Percentiles rank a stretch among this genome's conserved stretches.
Evolutionary conservation across 805 yeast species (phyloP).

Genomic region (Lachancea dasiensis): DNA sequence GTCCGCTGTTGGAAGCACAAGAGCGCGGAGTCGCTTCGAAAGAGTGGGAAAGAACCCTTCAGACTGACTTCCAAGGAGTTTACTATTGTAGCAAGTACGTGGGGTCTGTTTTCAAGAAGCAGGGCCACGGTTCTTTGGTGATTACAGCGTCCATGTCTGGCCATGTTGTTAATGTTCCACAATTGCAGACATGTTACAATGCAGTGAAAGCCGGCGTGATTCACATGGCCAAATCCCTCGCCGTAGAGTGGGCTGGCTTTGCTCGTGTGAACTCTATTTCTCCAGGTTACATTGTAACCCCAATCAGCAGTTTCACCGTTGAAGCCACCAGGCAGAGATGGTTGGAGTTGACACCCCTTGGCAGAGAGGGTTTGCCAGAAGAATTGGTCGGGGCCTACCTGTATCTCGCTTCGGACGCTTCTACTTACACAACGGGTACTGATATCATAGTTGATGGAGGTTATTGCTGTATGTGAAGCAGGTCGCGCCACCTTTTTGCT

Average conservation of each 20-base stretch:
- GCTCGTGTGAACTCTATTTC: slow-evolving; percentile 80
- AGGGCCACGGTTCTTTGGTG: slow-evolving; percentile 71
- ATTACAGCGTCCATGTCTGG: slow-evolving; percentile 89
- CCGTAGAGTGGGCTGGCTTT: slow-evolving; percentile 84
- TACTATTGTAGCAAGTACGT: slow-evolving; percentile 72
- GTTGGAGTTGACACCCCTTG: slow-evolving; percentile 51
- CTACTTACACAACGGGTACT: slow-evolving; percentile 72
- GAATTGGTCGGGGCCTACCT: slow-evolving; percentile 78
- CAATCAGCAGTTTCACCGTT: slow-evolving; percentile 47
- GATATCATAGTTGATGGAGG: slow-evolving; percentile 81
- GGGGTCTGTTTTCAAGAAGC: slow-evolving; percentile 67
- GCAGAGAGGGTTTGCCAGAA: slow-evolving; percentile 66
- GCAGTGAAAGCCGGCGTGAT: slow-evolving; percentile 81
- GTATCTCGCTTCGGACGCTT: slow-evolving; percentile 75
- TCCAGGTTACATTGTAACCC: slow-evolving; percentile 83
- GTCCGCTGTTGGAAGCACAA: slow-evolving; percentile 45
- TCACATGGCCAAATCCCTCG: slow-evolving; percentile 70
- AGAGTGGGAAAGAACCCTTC: slow-evolving; percentile 68
- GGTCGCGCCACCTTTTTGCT: too few relatives aligned
- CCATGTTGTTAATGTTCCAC: slow-evolving; percentile 81
- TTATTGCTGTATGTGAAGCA: slow-evolving; percentile 13
- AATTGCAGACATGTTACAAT: slow-evolving; percentile 79
- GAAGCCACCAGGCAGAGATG: slow-evolving; percentile 39
- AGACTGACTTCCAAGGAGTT: slow-evolving; percentile 73
- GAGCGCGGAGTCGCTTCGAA: slow-evolving; percentile 40